Base-by-base conservation (phyloP, 2,329 filamentous ascomycete species). In the Verticillium albo-atrum region DNA sequence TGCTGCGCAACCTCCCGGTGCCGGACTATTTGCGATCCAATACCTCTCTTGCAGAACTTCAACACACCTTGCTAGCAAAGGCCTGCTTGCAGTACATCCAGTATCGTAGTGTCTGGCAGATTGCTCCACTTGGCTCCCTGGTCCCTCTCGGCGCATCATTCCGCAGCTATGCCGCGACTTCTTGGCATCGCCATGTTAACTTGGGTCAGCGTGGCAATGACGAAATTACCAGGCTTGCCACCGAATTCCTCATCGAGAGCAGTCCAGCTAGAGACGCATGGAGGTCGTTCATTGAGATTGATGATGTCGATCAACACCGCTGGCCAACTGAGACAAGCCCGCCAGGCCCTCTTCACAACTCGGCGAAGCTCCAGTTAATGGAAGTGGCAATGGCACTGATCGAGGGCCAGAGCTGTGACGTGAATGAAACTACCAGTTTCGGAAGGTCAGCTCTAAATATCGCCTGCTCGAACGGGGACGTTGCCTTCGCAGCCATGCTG, bases 1-100 rank as follows among this genome's bases (percentile, higher is more conserved):
- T 68, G 2, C 32, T 67, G 26, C 51, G 42, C 25, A 56, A 60
- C 14, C 58, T 60, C 27, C 52, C 60, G 3, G 23, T 26, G 9
- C 55, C 25, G 5, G 50, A 25, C 14, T 32, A 27, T 15, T 1
- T 52, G 6, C 9, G 25, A 17, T 20, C 10, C 3, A 35, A 51
- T 3, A 0, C 27, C 10, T 55, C 50, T 14, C 47, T 25, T 10
- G 50, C 47, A 4, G n/a, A 3, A 25, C 12, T 57, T 5, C 57
- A 61, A n/a, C 35, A 26, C 12, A 30, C 32, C 1, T 9, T 17
- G 2, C 57, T 61, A 4, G 54, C 57, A 10, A 59, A 55, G 34
- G 25, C 30, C 1, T 59, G 57, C 25, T 50, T 61, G 28, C 47
- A 27, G 6, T 61, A 59, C 32, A 51, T 61, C 47, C 15, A n/a